Evolutionary conservation across 768 basidiomycete genomes (phyloP).

Genomic region (Phaeotremella fagi): DNA sequence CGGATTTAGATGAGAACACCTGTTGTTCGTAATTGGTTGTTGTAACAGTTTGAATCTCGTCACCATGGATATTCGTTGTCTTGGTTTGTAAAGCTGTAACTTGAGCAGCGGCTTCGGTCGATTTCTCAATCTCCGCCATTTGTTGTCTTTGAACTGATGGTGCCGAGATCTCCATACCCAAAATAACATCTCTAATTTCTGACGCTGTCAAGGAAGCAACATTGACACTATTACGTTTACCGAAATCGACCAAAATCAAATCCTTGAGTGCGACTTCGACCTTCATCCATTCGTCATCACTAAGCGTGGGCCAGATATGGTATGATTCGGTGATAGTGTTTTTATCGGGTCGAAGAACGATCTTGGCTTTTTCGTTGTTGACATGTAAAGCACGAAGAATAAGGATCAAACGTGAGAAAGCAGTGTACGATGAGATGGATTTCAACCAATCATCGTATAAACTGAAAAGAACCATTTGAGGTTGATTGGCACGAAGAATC

Average conservation of each 20-base stretch:
- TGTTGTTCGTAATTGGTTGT: conserved; percentile 98
- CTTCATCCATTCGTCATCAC: conserved; percentile 97
- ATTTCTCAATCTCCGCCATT: conserved; percentile 98
- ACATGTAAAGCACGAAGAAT: conserved; percentile 94
- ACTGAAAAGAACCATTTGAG: conserved; percentile 98
- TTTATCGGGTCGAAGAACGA: conserved; percentile 95
- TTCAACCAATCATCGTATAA: conserved; percentile 99
- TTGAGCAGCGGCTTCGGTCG: conserved; percentile 85
- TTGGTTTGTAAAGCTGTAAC: conserved; percentile 96
- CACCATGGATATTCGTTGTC: conserved; percentile 96
- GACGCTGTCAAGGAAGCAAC: conserved; percentile 94
- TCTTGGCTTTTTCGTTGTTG: conserved; percentile 99
- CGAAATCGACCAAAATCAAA: conserved; percentile 88
- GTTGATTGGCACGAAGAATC: conserved; percentile 94
- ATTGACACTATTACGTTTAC: conserved; percentile 97
- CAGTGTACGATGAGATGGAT: conserved; percentile 97
- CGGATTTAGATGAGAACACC: conserved; percentile 98
- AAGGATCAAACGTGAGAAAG: conserved; percentile 96
- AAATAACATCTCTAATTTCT: conserved; percentile 95
- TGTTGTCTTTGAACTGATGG: conserved; percentile 77
- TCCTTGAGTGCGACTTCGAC: conserved; percentile 99
- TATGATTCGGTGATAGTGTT: conserved; percentile 94
- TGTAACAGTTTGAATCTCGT: conserved; percentile 89
- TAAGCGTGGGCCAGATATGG: conserved; percentile 78
- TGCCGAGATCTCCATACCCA: conserved; percentile 85